phyloP scores from a whole-genome alignment of 768 basidiomycete genomes.

The Guyanaporus albipodus region DNA sequence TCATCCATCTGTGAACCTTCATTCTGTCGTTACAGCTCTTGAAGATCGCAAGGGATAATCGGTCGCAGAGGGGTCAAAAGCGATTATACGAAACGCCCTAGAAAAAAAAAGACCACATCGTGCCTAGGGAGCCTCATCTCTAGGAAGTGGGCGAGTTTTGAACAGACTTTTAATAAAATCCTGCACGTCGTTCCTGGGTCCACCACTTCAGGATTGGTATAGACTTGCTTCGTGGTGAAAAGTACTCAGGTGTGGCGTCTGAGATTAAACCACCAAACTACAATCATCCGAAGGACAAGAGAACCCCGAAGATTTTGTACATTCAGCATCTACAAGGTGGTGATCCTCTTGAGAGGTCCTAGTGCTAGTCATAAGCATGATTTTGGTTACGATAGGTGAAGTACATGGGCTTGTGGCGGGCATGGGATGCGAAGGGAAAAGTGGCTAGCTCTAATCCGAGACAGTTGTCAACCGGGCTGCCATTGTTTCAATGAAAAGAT shows the following conservation, averaged over 20 bases:
- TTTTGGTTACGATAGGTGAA: constrained; percentile 29
- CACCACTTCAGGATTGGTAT: too few relatives aligned
- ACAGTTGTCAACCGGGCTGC: constrained; percentile 43
- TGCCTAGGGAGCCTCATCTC: constrained; percentile 3
- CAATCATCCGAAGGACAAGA: too few relatives aligned
- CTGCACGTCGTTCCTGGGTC: too few relatives aligned
- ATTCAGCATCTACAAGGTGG: not conserved
- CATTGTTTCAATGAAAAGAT: not conserved
- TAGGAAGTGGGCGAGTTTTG: not conserved
- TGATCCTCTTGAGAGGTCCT: too few relatives aligned
- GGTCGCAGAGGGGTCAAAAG: constrained; percentile 2
- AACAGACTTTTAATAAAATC: constrained; percentile 1
- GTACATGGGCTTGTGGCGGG: constrained; percentile 35
- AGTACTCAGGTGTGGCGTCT: too few relatives aligned
- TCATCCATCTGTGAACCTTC: constrained; percentile 30
- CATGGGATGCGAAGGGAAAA: constrained; percentile 23
- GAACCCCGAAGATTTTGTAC: too few relatives aligned
- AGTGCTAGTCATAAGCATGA: constrained; percentile 25
- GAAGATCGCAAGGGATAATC: too few relatives aligned
- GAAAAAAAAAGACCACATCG: too few relatives aligned
- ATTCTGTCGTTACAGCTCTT: too few relatives aligned
- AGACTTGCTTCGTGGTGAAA: too few relatives aligned
- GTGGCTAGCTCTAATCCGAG: constrained; percentile 33
- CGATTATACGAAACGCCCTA: too few relatives aligned
- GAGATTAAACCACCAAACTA: too few relatives aligned